These are phyloP conservation scores for Gomphus bonarii DNA, from an alignment of 1,284 basidiomycete species.

Conservation along the genomic window DNA sequence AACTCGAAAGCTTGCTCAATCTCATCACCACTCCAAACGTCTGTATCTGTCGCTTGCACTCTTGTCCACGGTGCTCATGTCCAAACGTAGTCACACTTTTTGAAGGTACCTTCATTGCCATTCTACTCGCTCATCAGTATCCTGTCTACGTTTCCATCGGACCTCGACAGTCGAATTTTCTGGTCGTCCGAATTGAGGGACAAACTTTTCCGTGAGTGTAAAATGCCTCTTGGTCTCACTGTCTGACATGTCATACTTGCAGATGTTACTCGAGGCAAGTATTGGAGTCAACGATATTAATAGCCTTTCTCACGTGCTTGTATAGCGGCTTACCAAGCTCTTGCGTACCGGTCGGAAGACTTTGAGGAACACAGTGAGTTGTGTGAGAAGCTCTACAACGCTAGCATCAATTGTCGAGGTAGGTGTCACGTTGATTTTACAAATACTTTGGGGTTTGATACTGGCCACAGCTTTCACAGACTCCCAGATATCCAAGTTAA, in stretches of 20 bases:
- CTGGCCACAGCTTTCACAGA: neutral
- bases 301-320: neutral
- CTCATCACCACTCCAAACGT: slow-evolving; percentile 70
- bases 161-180: slow-evolving; percentile 60
- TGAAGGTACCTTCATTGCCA: slow-evolving; percentile 71
- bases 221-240: neutral
- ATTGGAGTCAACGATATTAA: neutral
- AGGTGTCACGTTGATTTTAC: neutral
- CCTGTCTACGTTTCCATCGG: slow-evolving; percentile 62
- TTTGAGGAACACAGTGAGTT: neutral
- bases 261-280: neutral
- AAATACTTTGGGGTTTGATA: neutral
- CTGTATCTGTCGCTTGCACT: slow-evolving; percentile 19
- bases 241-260: neutral
- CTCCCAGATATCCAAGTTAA: neutral
- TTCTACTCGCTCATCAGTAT: slow-evolving; percentile 66
- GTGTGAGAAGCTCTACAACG: neutral
- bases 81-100: slow-evolving; percentile 56
- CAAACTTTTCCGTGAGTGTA: slow-evolving; percentile 47
- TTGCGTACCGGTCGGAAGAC: neutral
- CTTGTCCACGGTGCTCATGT: neutral
- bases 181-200: slow-evolving; percentile 53
- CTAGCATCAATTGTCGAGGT: neutral
- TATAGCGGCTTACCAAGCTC: neutral
- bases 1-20: slow-evolving; percentile 51